Evolutionary conservation across 768 basidiomycete genomes (phyloP), one percentile per base, ranked within the genome.

Genomic region (Amanita inopinata): DNA sequence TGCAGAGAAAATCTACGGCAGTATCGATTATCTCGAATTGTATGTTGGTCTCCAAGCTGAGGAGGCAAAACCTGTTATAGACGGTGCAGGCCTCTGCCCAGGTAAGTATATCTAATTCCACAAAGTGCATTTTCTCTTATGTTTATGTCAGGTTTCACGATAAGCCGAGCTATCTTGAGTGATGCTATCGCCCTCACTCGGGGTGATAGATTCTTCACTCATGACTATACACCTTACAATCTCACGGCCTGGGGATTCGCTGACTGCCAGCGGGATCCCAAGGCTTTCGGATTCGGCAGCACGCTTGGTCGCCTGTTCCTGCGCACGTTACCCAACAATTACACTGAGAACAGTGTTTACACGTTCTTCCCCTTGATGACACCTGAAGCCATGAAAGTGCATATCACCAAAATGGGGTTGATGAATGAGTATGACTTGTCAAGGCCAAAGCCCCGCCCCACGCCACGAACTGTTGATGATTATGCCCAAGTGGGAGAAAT

Each of bases 351-450:
- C 56, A 84, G 81, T 46, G 63, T 75, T 35, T 90, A 85, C 55
- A 78, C 88, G 3, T 88, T 84, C 75, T 90, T 89, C 79, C 83
- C 88, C n/a, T 67, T 90, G 33, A 80, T 89, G 78, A 83, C 80
- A 0, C 88, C 87, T 3, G 64, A 69, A 0, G 57, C 76, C 2
- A 88, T 89, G 85, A 62, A 73, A 46, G 60, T 53, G 1, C 57
- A 78, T 54, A 61, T 89, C 42, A 66, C 56, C 39, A 73, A 83
- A 23, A 53, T 88, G 25, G 70, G 71, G 30, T 61, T 73, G 17
- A 44, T 63, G 12, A 64, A 73, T 19, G 59, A 71, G 34, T 90
- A 89, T 49, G 68, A 76, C 45, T 37, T 79, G 15, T 55, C 57
- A 23, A 65, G 76, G 23, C 83, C 86, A 0, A 60, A 51, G 23